phyloP scores from a whole-genome alignment of 257 asterid species.

The Solanum corneliomulleri region DNA sequence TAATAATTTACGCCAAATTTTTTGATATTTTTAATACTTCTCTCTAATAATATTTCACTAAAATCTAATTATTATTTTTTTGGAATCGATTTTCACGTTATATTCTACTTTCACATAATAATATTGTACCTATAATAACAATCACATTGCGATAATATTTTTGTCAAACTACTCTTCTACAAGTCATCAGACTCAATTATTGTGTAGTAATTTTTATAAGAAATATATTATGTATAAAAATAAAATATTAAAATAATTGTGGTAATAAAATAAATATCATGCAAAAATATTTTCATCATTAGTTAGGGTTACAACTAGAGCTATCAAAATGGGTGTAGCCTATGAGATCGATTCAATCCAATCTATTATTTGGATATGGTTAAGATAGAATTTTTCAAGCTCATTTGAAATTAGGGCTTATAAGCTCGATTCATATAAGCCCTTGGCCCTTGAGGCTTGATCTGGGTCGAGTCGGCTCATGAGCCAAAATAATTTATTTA shows the following conservation, averaged over 20 bases:
- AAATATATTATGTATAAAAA: background rate
- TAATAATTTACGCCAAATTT: no score
- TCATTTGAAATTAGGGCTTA: no score
- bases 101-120: background rate
- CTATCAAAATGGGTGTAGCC: no score
- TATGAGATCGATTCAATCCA: no score
- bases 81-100: background rate
- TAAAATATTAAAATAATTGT: background rate
- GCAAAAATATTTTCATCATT: background rate
- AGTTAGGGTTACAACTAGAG: background rate
- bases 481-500: no score
- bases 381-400: accelerated
- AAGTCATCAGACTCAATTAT: background rate
- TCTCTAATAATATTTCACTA: no score
- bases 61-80: no score
- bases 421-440: no score
- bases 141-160: background rate
- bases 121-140: background rate
- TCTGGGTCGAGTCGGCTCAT: no score
- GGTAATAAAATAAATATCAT: background rate
- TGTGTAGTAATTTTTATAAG: background rate
- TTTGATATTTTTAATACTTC: background rate
- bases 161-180: background rate
- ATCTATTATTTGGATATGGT: no score
- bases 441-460: no score